Percentiles rank a stretch among this genome's conserved stretches.
Evolutionary conservation across 2,329 filamentous ascomycete species (phyloP).

Genomic region (Phaeophleospora eucalypticola): DNA sequence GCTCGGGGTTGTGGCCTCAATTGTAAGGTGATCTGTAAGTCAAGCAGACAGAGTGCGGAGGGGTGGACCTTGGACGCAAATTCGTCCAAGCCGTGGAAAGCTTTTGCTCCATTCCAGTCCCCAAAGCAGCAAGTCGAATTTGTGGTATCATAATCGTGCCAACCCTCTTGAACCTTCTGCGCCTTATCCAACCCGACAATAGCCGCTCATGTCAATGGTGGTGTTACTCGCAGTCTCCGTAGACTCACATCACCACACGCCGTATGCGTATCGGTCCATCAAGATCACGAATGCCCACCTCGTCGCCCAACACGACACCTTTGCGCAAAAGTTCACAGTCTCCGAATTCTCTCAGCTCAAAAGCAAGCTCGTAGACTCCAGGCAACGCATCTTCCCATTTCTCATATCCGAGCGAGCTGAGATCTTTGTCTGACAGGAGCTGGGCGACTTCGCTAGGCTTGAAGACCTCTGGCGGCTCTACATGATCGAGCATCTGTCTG

Average conservation of each 20-base stretch:
- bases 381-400: conserved; percentile 47
- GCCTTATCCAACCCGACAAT: background rate
- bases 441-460: conserved; percentile 49
- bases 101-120: too few relatives aligned
- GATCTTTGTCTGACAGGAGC: conserved; percentile 39
- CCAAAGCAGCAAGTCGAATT: too few relatives aligned
- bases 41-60: too few relatives aligned
- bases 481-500: conserved; percentile 27
- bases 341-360: conserved; percentile 42
- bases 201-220: background rate
- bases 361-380: conserved; percentile 42
- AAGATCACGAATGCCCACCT: conserved; percentile 36
- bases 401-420: conserved; percentile 33
- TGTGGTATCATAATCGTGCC: too few relatives aligned
- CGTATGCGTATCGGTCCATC: conserved; percentile 44
- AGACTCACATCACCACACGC: conserved; percentile 16
- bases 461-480: conserved; percentile 45
- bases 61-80: too few relatives aligned
- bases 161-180: too few relatives aligned
- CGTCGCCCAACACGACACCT: conserved; percentile 38
- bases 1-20: too few relatives aligned
- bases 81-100: too few relatives aligned
- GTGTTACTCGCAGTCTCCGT: background rate
- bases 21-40: too few relatives aligned
- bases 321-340: conserved; percentile 48